Base-by-base conservation (phyloP, 768 basidiomycete genomes). In the Hydnomerulius pinastri region DNA sequence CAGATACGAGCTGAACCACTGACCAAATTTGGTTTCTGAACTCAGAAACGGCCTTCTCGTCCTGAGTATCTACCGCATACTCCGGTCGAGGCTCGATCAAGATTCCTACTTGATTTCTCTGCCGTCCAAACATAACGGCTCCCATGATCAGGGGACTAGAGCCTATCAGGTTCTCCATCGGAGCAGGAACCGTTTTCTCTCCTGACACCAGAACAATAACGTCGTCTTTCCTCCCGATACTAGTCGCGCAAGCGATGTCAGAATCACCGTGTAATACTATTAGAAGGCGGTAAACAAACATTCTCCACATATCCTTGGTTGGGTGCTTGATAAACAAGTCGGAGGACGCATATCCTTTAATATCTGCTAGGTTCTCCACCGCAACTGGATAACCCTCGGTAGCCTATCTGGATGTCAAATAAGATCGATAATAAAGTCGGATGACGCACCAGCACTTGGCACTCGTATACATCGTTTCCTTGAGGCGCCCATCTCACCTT, bases 271-370 rank as follows among this genome's bases (percentile, higher is more conserved):
- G 64, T 63, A 35, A 35, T 13, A 13, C 12, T 12, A 35, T 4
- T 3, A 25, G 45, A 4, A 13, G 3, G n/a, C 25, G 43, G 8
- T 25, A 28, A 15, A 17, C 33, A 13, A 47, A 75, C 73, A 76
- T 65, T 54, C 67, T 75, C 72, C 74, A 79, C 20, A 72, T 29
- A 2, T 67, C 55, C 21, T 71, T 73, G 0, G 72, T 72, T 0
- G 78, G 78, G 51, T 80, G 79, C 21, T 58, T 68, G 11, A 69
- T 51, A 45, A 73, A 75, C 4, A 80, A 50, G 58, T 78, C 78
- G 1, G 70, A 68, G 0, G 73, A 77, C 0, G 71, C 73, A 45
- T 76, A 52, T 1, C 56, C 56, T n/a, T 72, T 46, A 0, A 58
- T 50, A 1, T 73, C 76, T 1, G 65, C 48, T 6, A 72, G 52